Base-by-base conservation (phyloP, 371 early-diverging fungal species). In the Mucor sp. region DNA sequence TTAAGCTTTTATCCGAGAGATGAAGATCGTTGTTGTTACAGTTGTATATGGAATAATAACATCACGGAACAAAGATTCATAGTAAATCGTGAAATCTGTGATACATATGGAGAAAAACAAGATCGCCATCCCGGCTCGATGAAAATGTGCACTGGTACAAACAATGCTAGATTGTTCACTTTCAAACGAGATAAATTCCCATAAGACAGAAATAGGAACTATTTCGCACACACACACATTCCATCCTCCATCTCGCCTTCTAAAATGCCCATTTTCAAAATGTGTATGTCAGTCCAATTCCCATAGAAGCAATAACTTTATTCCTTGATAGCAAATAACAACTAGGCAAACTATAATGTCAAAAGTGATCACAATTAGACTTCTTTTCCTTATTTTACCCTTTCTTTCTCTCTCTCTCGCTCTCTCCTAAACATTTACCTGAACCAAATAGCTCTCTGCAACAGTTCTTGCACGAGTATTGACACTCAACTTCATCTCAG, bases 391-490 rank as follows among this genome's bases (percentile, higher is more conserved):
- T 21, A 5, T 33, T 50, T 23, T 23, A 33, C 48, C 19, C 19
- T 25, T 35, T n/a, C 57, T 56, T 32, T 33, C 47, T 30, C 19
- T 25, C 53, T n/a, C 50, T 57, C n/a, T 21, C 14, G 1, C 37
- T 35, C 30, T 47, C 44, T n/a, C 17, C n/a, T 8, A 0, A 62
- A 17, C 35, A 14, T 27, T 70, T 84, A 87, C 89, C 83, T 88
- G 82, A 33, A 78, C 75, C 48, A 90, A 75, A 69, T 86, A 94
- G 47, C 91, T 87, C 76, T 96, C 95, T 6, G 97, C 95, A 15
- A 98, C 97, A 50, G 90, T 92, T 85, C 99, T 94, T 4, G 97
- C 98, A 30, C 99, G 88, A 37, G 95, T 92, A 75, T 97, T 97
- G 60, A 99, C 85, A 75, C 93, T 92, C 71, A 99, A 83, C 78